Evolutionary conservation across 176 grass and related monocot species (phyloP), one percentile per base, ranked within the genome.

Genomic region (Stipa capillata): DNA sequence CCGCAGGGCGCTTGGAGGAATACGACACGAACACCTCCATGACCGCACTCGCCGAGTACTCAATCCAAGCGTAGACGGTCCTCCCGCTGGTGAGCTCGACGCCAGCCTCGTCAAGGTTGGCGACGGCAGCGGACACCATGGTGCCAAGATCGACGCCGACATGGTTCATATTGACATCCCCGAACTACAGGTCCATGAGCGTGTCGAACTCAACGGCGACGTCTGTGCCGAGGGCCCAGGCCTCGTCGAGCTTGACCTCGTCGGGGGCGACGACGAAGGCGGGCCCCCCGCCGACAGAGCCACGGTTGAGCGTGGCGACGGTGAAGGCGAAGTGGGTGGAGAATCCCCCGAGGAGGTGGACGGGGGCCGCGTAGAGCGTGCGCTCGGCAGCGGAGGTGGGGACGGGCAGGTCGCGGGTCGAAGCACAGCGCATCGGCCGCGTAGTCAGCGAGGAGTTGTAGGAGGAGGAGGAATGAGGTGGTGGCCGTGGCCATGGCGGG

Each of bases 181-280:
- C 88, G 51, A 99, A 99, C 82, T 93, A 84, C 0, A 74, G 65
- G 65, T 99, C 96, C 96, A 93, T 84, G 47, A 85, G 73, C 3
- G 96, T 99, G 42, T 99, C 96, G 36, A 99, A 99, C 85, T 99
- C 96, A 40, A 99, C 92, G 2, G 96, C 92, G 58, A 94, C 79
- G 69, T 79, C 52, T 6, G 70, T 13, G 8, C 44, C 58, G 12
- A 18, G 60, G 0, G 88, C 78, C 0, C 96, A 92, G 1, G 84
- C 80, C 16, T 93, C 88, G 0, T 92, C 96, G 61, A 95, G 47
- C 8, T 81, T 13, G 29, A 17, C 1, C 2, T 72, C 88, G 28
- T 95, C 90, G 16, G 83, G 21, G 35, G 90, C 36, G 48, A 99
- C 7, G 49, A 99, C 71, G 85, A 98, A 98, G 33, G 95, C 89